These are phyloP conservation scores for Coemansia sp. DNA, from an alignment of 192 early-diverging fungal species.

Conservation along the genomic window DNA sequence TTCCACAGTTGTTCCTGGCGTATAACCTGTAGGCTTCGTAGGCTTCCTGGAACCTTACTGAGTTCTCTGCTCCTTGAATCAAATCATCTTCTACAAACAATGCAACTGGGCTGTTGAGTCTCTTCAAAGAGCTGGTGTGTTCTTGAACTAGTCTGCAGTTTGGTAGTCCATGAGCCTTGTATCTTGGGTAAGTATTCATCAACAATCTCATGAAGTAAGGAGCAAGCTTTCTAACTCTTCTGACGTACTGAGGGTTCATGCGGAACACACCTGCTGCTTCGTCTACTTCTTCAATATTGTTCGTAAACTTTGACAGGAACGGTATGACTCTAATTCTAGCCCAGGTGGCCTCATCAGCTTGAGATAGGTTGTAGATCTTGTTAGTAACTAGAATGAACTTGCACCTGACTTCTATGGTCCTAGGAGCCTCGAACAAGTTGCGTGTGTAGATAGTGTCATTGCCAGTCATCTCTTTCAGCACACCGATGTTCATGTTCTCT, in stretches of 20 bases:
- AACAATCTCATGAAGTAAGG: slow-evolving; percentile 15
- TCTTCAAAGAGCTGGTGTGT: slow-evolving; percentile 9
- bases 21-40: slow-evolving; percentile 9
- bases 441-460: slow-evolving; percentile 27
- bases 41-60: slow-evolving; percentile 11
- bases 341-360: slow-evolving; percentile 24
- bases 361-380: slow-evolving; percentile 16
- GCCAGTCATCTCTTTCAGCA: slow-evolving; percentile 18
- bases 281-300: slow-evolving; percentile 3
- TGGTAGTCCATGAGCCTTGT: slow-evolving; percentile 13
- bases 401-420: slow-evolving; percentile 14
- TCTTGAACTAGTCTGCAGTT: slow-evolving; percentile 2
- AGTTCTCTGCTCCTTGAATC: background rate
- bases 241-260: background rate
- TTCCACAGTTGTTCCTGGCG: slow-evolving; percentile 14
- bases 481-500: slow-evolving; percentile 20
- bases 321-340: slow-evolving; percentile 23
- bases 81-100: slow-evolving; percentile 14
- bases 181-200: slow-evolving; percentile 11
- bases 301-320: slow-evolving; percentile 12
- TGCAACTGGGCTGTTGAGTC: slow-evolving; percentile 8
- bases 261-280: background rate
- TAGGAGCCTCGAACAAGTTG: slow-evolving; percentile 7
- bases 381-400: slow-evolving; percentile 30
- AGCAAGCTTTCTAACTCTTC: background rate